Base-by-base conservation (phyloP, 768 basidiomycete genomes). In the Pleurotus salmoneostramineus region DNA sequence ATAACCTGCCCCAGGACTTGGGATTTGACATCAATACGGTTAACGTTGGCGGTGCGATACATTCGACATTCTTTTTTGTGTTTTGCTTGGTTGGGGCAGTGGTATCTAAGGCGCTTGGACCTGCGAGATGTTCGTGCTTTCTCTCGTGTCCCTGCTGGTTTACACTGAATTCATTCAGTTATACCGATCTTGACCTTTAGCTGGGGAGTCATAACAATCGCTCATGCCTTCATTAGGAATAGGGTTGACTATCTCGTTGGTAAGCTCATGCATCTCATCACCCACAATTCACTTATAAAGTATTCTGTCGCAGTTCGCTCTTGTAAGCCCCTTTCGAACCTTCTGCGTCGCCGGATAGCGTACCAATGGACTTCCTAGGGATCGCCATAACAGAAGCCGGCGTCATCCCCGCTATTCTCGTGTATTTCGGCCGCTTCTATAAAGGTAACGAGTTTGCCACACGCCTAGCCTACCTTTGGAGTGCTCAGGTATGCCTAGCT, bases 361-460 rank as follows among this genome's bases (percentile, higher is more conserved):
- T 34, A 11, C 27, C 12, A 11, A 49, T 8, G 11, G 5, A 49
- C 10, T 11, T 31, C 21, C 21, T 37, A 55, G 52, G 52, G 52
- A 55, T 55, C 40, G 52, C 52, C 3, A 55, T 55, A 42, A 55
- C 52, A 21, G 52, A 55, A 31, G 52, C 52, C 21, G 52, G 52
- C 12, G 52, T 55, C 12, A 55, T 55, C 27, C 52, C 52, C 14
- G 17, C 52, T 7, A 55, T 55, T 15, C 52, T 55, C 5, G 52
- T 55, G 0, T 55, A 55, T 31, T 55, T 55, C 21, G 52, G 52
- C 35, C 52, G 52, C 11, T 55, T 55, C 21, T 55, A 55, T 40
- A 55, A 55, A n/a, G 52, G 52, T 10, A 55, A 55, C 52, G 52
- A 55, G 31, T 55, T 55, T 37, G 52, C 52, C 6, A 55, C 52